Evolutionary conservation across 2,329 filamentous ascomycete genomes (phyloP).

Genomic region (Diplodia sapinea): DNA sequence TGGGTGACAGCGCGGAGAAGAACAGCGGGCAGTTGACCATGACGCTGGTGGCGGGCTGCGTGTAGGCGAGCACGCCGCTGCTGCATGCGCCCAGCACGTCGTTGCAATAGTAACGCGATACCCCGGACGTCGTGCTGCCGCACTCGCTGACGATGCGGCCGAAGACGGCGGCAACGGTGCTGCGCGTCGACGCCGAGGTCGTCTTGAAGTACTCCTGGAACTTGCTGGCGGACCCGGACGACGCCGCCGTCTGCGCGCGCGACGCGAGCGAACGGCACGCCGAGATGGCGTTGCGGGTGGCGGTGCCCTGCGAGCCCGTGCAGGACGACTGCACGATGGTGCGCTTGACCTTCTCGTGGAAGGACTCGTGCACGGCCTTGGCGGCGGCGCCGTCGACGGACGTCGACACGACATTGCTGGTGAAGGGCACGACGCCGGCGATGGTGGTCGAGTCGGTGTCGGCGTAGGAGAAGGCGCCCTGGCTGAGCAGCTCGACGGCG

Average conservation of each 20-base stretch:
- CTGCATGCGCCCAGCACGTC: constrained; percentile 60
- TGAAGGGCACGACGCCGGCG: constrained; percentile 61
- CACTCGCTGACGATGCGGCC: constrained; percentile 63
- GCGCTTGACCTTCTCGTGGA: constrained; percentile 51
- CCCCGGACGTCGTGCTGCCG: constrained; percentile 54
- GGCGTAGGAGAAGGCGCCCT: constrained; percentile 64
- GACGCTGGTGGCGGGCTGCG: constrained; percentile 59
- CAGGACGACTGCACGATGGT: constrained; percentile 55
- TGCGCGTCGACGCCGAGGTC: constrained; percentile 45
- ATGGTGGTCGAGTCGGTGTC: constrained; percentile 59
- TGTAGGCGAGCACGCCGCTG: constrained; percentile 65
- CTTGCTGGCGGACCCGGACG: constrained; percentile 51
- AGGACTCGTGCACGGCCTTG: constrained; percentile 58
- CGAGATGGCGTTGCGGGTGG: constrained; percentile 58
- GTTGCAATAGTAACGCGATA: constrained; percentile 63
- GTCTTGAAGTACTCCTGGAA: constrained; percentile 71
- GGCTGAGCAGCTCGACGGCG: constrained; percentile 61
- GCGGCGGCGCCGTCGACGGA: constrained; percentile 62
- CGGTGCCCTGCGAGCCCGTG: constrained; percentile 56
- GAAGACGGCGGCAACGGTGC: constrained; percentile 58
- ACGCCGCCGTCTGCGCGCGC: constrained; percentile 59
- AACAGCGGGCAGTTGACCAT: constrained; percentile 68
- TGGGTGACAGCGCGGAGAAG: constrained; percentile 60
- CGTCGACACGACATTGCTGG: constrained; percentile 63
- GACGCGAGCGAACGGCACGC: constrained; percentile 62